phyloP scores from a whole-genome alignment of 371 early-diverging fungal species.

The Circinella umbellata region DNA sequence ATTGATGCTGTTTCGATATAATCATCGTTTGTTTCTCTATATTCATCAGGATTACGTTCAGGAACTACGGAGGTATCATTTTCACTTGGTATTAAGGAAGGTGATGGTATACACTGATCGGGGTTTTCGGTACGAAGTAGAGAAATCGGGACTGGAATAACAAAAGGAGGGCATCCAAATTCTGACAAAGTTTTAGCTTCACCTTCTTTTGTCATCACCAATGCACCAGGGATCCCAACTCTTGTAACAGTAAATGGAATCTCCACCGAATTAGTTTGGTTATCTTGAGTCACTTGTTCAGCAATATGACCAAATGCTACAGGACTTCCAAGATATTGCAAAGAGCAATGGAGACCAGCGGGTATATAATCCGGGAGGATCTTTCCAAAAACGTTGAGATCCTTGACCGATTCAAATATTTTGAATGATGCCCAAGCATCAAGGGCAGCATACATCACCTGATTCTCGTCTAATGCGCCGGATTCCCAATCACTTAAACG shows the following conservation, averaged over 20 bases:
- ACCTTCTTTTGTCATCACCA: background rate
- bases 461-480: background rate
- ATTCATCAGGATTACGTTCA: too few species aligned
- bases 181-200: background rate
- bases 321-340: background rate
- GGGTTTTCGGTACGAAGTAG: background rate
- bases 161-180: background rate
- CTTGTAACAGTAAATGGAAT: background rate
- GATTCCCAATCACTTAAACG: background rate
- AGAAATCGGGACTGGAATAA: background rate
- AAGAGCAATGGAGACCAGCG: background rate
- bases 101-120: background rate
- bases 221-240: background rate
- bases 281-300: background rate
- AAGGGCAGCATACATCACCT: background rate
- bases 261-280: background rate
- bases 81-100: too few species aligned
- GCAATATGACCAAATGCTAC: background rate
- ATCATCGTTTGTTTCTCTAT: too few species aligned
- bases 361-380: background rate
- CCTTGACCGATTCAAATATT: background rate
- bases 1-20: too few species aligned
- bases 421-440: constrained; percentile 2
- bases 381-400: background rate
- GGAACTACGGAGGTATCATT: too few species aligned